Evolutionary conservation across 2,329 filamentous ascomycete species (phyloP).

Genomic region (Paecilomyces fulvus): DNA sequence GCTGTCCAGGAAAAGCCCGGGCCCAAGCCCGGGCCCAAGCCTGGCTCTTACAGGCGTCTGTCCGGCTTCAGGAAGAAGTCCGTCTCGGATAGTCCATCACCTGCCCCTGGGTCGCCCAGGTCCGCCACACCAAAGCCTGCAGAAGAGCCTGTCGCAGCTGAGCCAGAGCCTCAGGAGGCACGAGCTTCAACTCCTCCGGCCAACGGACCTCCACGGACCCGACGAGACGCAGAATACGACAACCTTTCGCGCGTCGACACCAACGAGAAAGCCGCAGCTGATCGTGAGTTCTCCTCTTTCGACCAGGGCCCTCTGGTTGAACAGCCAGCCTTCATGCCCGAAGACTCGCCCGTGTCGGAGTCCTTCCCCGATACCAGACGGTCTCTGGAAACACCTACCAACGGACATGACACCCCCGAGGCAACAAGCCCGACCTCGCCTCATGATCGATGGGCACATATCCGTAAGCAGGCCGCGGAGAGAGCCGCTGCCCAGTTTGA

Average conservation of each 20-base stretch:
- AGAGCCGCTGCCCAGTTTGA: constrained; percentile 61
- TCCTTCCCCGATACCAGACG: constrained; percentile 9
- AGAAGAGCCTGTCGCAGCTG: constrained; percentile 11
- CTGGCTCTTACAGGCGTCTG: constrained; percentile 15
- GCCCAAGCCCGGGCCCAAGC: constrained; percentile 8
- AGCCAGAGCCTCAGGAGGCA: constrained; percentile 22
- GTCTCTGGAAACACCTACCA: constrained; percentile 9
- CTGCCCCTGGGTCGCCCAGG: constrained; percentile 2
- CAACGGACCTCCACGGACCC: constrained; percentile 29
- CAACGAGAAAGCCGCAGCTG: constrained; percentile 36
- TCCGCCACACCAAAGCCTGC: constrained; percentile 4
- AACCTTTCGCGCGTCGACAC: constrained; percentile 53
- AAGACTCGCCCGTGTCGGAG: constrained; percentile 31
- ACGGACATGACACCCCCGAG: constrained; percentile 8
- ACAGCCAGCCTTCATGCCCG: constrained; percentile 73
- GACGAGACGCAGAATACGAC: constrained; percentile 47
- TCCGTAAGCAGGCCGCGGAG: constrained; percentile 86
- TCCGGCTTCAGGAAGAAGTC: constrained; percentile 28
- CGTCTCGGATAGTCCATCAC: constrained; percentile 11
- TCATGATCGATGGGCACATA: constrained; percentile 88
- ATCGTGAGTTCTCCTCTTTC: constrained; percentile 55
- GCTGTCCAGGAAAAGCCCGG: constrained; percentile 20
- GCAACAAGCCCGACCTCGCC: constrained; percentile 3
- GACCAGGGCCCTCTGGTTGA: constrained; percentile 83
- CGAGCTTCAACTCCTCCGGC: constrained; percentile 6